Conservation (phyloP, 495 filamentous ascomycete species). For the Barbatosphaeria neglecta region DNA sequence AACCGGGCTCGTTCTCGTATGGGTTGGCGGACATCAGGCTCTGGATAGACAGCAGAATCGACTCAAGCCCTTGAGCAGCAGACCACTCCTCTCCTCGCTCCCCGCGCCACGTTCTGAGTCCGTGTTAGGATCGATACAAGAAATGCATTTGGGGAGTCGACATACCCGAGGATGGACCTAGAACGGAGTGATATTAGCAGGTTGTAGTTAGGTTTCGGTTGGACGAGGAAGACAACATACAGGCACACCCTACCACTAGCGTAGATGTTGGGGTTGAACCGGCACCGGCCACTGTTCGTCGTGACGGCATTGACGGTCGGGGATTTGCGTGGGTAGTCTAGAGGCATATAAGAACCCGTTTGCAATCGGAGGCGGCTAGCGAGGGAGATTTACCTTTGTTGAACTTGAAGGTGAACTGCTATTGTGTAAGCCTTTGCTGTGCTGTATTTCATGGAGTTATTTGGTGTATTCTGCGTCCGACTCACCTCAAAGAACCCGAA, state of each 20-base stretch:
- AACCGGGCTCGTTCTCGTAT: conserved; percentile 94
- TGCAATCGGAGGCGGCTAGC: background rate
- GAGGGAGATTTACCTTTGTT: conserved; percentile 38
- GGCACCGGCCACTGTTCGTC: conserved; percentile 73
- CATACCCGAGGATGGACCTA: conserved; percentile 85
- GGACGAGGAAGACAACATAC: conserved; percentile 32
- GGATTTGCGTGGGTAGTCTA: conserved; percentile 81
- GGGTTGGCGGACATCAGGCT: conserved; percentile 90
- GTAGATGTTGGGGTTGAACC: conserved; percentile 98
- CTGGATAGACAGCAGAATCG: conserved; percentile 89
- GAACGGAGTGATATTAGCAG: conserved; percentile 6
- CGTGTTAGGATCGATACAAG: conserved; percentile 14
- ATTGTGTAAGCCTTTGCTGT: conserved; percentile 10
- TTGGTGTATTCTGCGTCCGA: too few species aligned
- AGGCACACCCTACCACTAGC: conserved; percentile 82
- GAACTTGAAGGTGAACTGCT: conserved; percentile 55
- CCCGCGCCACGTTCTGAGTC: conserved; percentile 77
- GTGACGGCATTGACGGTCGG: conserved; percentile 66
- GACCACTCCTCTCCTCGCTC: conserved; percentile 89
- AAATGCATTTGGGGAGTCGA: conserved; percentile 1
- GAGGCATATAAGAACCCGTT: conserved; percentile 2
- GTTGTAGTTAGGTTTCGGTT: background rate
- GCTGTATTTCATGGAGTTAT: background rate
- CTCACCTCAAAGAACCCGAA: conserved; percentile 91
- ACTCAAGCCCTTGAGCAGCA: conserved; percentile 88